Base-by-base conservation (phyloP, 768 basidiomycete genomes). In the Naganishia antarctica region DNA sequence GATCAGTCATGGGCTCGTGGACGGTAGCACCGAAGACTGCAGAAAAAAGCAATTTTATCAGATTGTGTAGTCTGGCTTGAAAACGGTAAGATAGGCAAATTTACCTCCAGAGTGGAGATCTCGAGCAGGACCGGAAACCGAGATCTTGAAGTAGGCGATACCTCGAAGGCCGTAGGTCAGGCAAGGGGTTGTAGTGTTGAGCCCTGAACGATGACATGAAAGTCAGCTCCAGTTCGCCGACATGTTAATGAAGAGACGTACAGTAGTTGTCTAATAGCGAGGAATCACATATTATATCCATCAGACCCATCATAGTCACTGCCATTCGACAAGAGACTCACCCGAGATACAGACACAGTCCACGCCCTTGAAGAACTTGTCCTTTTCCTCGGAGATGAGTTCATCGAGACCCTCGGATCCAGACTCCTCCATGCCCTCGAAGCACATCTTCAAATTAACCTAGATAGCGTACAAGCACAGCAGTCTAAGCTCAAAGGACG, bases 401-500 rank as follows among this genome's bases (percentile, higher is more conserved):
- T 89, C 88, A 70, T 96, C 92, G 13, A 97, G 82, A 1, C 92
- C 91, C 70, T 90, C 89, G 44, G 87, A 89, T 5, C 92, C 93
- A 66, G 83, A 87, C 80, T 98, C 94, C 76, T 98, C 94, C 93
- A 96, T 98, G 51, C 81, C 93, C 76, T 98, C 94, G 70, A 98
- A 92, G 81, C 89, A 90, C 81, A 89, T 86, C 68, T 85, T 84
- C 61, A 97, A 78, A 75, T 97, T 96, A 28, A 97, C 75, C 73
- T 76, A 48, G 6, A 46, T 61, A 21, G 28, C 37, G 23, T 37
- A 25, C 48, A 29, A 26, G 23, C 4, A 41, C 58, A 25, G 41
- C n/a, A 40, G 34, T n/a, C 25, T n/a, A 43, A 18, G 11, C 18
- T 18, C 2, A 31, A 26, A 23, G 31, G 26, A 25, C 26, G 26